phyloP scores from a whole-genome alignment of 768 basidiomycete species.

The Phylloporus sp. region DNA sequence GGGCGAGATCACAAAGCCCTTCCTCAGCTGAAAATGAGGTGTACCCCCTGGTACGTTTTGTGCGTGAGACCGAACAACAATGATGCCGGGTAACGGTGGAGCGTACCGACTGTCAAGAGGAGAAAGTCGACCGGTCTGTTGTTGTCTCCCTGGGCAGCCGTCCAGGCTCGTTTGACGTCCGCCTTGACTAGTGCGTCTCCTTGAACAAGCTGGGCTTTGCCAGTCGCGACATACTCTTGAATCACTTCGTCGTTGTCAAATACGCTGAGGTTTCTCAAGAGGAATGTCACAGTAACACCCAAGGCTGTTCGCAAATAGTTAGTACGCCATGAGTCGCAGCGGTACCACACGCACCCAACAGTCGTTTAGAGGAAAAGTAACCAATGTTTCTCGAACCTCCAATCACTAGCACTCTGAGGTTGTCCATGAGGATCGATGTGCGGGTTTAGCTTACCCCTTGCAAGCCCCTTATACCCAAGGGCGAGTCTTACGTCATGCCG shows the following conservation, averaged over 20 bases:
- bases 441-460: no score
- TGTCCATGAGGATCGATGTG: slow-evolving; percentile 11
- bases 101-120: slow-evolving; percentile 60
- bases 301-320: no score
- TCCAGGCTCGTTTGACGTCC: slow-evolving; percentile 54
- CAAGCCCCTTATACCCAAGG: slow-evolving; percentile 3
- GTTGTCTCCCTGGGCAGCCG: slow-evolving; percentile 29
- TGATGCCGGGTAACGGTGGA: no score
- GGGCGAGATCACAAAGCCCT: slow-evolving; percentile 49
- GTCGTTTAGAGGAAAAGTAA: slow-evolving; percentile 44
- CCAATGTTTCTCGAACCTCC: slow-evolving; percentile 59
- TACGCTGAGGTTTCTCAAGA: slow-evolving; percentile 48
- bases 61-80: neutral
- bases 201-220: slow-evolving; percentile 50
- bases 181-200: slow-evolving; percentile 57
- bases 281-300: slow-evolving; percentile 60
- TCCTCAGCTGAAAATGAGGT: slow-evolving; percentile 42
- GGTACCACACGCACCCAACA: slow-evolving; percentile 38
- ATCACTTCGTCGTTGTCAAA: slow-evolving; percentile 55
- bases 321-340: accelerated
- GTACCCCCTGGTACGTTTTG: slow-evolving; percentile 12
- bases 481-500: slow-evolving; percentile 3
- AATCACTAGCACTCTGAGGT: slow-evolving; percentile 36
- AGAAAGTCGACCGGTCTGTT: slow-evolving; percentile 46
- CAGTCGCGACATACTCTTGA: slow-evolving; percentile 46